Evolutionary conservation across 83 land plant genomes (phyloP).

Genomic region (Picea engelmannii): DNA sequence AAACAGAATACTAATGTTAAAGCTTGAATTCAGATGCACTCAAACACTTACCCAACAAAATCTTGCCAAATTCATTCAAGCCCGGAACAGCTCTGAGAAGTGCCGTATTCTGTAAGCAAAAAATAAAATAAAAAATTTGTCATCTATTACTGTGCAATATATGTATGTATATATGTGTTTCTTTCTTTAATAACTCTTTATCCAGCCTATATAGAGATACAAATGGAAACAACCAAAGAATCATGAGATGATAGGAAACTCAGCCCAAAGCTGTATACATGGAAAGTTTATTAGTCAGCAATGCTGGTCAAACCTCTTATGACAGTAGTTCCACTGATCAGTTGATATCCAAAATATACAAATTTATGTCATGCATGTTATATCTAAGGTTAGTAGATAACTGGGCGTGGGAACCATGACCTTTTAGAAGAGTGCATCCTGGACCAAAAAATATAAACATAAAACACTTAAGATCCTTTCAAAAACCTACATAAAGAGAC

Average conservation of each 20-base stretch:
- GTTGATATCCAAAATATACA: background rate
- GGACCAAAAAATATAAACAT: background rate
- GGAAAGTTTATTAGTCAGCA: background rate
- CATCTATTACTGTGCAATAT: background rate
- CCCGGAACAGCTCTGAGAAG: constrained; percentile 84
- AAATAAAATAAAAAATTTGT: background rate
- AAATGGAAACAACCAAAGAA: background rate
- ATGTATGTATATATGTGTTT: too few species aligned
- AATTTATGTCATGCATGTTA: background rate
- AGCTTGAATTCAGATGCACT: background rate
- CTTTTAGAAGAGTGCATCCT: background rate
- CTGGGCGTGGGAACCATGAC: background rate
- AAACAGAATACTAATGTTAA: background rate
- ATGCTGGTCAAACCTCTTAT: background rate
- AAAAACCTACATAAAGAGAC: background rate
- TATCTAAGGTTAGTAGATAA: background rate
- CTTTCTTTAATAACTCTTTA: too few species aligned
- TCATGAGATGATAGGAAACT: background rate
- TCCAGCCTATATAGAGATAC: background rate
- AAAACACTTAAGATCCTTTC: background rate
- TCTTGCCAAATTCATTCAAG: constrained; percentile 75
- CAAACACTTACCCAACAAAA: constrained; percentile 59
- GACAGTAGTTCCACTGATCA: background rate
- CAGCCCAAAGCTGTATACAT: background rate
- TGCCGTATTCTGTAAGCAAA: constrained; percentile 70